These are phyloP conservation scores for Karstenula rhodostoma DNA, from an alignment of 2,329 filamentous ascomycete species.

Conservation along the genomic window DNA sequence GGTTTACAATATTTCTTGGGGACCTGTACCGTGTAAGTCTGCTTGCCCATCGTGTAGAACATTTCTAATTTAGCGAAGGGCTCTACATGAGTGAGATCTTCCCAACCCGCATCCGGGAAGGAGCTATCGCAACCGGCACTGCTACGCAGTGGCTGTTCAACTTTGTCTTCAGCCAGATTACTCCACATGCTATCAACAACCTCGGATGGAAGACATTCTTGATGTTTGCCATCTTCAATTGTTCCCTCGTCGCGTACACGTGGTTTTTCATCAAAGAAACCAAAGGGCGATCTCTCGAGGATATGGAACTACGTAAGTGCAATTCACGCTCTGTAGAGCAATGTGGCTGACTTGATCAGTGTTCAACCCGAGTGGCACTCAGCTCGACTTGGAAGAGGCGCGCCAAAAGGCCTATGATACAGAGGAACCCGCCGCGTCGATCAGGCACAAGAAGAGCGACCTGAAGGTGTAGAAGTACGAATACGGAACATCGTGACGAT, in stretches of 20 bases:
- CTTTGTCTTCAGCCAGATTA: slow-evolving; percentile 56
- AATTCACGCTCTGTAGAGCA: not conserved
- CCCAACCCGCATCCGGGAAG: slow-evolving; percentile 52
- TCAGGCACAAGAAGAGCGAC: not conserved
- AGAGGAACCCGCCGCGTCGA: not conserved
- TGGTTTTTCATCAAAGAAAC: slow-evolving; percentile 15
- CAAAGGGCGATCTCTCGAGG: slow-evolving; percentile 9
- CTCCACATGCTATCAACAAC: slow-evolving; percentile 59
- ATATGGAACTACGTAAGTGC: slow-evolving; percentile 11
- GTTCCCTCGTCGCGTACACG: slow-evolving; percentile 4
- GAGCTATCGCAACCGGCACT: slow-evolving; percentile 60
- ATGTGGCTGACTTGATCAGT: not conserved
- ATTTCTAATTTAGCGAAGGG: not conserved
- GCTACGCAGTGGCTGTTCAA: slow-evolving; percentile 62
- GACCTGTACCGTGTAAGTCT: slow-evolving; percentile 16
- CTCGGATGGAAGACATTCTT: slow-evolving; percentile 52
- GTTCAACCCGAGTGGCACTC: slow-evolving; percentile 3
- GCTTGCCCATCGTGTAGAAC: not conserved
- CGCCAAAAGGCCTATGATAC: not conserved
- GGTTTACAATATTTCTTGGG: slow-evolving; percentile 19
- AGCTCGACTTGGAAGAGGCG: not conserved
- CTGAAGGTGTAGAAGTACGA: not conserved
- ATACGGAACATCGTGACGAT: not conserved
- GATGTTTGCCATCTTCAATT: slow-evolving; percentile 16
- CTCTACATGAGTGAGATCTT: slow-evolving; percentile 19